A percentile compares a stretch with the other conserved stretches of the same genome.
These are phyloP conservation scores for Coemansia asiatica DNA, from an alignment of 192 early-diverging fungal genomes.

Conservation along the genomic window DNA sequence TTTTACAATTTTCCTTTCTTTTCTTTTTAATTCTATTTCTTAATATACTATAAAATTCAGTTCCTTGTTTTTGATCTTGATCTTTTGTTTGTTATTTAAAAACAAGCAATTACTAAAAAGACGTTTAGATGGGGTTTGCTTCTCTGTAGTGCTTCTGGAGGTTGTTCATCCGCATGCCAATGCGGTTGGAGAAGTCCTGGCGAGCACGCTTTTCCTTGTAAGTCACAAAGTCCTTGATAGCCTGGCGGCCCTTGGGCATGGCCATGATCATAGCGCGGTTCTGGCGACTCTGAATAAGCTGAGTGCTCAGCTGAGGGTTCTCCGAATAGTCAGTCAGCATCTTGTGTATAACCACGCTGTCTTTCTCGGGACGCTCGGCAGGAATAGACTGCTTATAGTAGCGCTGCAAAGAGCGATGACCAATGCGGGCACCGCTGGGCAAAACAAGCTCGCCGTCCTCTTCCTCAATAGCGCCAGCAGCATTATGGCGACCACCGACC, in stretches of 20 bases:
- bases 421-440: conserved; percentile 78
- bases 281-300: conserved; percentile 32
- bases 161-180: conserved; percentile 78
- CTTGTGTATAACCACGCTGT: conserved; percentile 77
- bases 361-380: conserved; percentile 60
- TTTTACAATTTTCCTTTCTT: background rate
- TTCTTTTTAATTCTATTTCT: background rate
- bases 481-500: conserved; percentile 29
- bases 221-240: conserved; percentile 45
- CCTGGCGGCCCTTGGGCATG: conserved; percentile 41
- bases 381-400: conserved; percentile 84
- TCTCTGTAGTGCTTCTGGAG: conserved; percentile 84
- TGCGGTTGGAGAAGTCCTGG: conserved; percentile 64
- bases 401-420: conserved; percentile 74
- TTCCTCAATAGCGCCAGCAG: conserved; percentile 58
- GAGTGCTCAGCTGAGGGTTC: conserved; percentile 34
- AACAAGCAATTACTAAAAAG: background rate
- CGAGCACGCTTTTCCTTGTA: conserved; percentile 62
- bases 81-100: conserved; percentile 1
- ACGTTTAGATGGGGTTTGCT: conserved; percentile 68
- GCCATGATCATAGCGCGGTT: conserved; percentile 44
- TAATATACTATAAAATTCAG: too few relatives aligned
- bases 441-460: conserved; percentile 87
- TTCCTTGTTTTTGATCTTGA: background rate
- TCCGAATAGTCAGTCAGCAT: conserved; percentile 70